These are phyloP conservation scores for Zasmidium angulare DNA, from an alignment of 2,329 filamentous ascomycete species.

Conservation along the genomic window DNA sequence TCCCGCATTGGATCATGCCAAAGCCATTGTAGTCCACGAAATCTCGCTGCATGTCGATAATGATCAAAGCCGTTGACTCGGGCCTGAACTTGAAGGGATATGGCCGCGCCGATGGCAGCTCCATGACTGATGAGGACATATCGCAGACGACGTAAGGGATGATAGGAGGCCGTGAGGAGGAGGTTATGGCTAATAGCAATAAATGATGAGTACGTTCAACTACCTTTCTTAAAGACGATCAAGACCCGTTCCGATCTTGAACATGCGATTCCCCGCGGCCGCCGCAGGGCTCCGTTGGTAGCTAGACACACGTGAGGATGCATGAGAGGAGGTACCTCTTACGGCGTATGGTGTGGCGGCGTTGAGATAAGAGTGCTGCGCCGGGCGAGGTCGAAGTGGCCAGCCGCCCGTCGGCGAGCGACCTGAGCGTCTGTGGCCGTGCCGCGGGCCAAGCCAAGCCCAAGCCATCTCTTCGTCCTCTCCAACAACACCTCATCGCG, in stretches of 20 bases:
- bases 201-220: too few relatives aligned
- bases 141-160: too few relatives aligned
- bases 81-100: slow-evolving; percentile 51
- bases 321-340: too few relatives aligned
- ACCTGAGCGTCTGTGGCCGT: background rate
- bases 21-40: slow-evolving; percentile 53
- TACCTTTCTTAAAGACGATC: background rate
- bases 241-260: background rate
- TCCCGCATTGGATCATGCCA: slow-evolving; percentile 49
- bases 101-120: slow-evolving; percentile 38
- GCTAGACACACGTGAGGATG: background rate
- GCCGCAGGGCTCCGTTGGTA: background rate
- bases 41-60: slow-evolving; percentile 56
- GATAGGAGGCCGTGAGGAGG: too few relatives aligned
- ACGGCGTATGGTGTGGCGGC: background rate
- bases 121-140: slow-evolving; percentile 26
- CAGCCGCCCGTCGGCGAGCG: background rate
- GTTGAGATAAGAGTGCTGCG: background rate
- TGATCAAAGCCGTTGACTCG: slow-evolving; percentile 48
- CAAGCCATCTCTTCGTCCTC: too few relatives aligned
- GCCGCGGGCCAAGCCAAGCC: too few relatives aligned
- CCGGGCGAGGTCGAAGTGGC: background rate
- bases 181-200: too few relatives aligned
- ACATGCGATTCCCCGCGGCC: background rate
- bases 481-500: background rate